These are phyloP conservation scores for Penicillium vulpinum DNA, from an alignment of 2,329 filamentous ascomycete species.

Conservation along the genomic window DNA sequence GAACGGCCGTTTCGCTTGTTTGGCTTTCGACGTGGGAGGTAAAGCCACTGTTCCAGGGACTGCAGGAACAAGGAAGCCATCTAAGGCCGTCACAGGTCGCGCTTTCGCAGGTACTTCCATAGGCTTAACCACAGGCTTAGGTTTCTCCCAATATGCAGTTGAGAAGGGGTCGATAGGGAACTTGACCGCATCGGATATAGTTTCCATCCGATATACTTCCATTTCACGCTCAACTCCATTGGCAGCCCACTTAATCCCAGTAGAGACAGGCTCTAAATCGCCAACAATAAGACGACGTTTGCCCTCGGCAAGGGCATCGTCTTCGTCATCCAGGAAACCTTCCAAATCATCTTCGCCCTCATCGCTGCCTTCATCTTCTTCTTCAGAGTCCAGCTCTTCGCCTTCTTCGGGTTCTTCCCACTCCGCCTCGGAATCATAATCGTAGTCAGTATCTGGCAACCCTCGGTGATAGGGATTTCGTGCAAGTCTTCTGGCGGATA, in stretches of 20 bases:
- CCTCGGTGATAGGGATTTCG: constrained; percentile 56
- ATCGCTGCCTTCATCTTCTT: constrained; percentile 61
- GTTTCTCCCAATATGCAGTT: constrained; percentile 69
- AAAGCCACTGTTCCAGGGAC: constrained; percentile 9
- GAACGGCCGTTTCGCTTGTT: constrained; percentile 49
- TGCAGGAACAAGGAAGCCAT: constrained; percentile 23
- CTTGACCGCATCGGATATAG: constrained; percentile 59
- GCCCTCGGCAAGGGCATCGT: constrained; percentile 60
- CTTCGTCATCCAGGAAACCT: constrained; percentile 84
- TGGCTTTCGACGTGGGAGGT: constrained; percentile 28
- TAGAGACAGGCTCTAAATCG: constrained; percentile 73
- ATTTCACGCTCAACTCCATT: constrained; percentile 51
- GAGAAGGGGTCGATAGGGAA: constrained; percentile 83
- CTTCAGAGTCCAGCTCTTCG: constrained; percentile 65
- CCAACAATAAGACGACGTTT: constrained; percentile 61
- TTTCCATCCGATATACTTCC: constrained; percentile 69
- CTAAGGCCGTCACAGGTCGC: constrained; percentile 17
- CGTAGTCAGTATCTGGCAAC: constrained; percentile 60
- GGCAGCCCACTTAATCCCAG: constrained; percentile 80
- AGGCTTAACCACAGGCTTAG: constrained; percentile 30
- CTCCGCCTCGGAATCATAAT: constrained; percentile 66
- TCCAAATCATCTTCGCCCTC: constrained; percentile 83
- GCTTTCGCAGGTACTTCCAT: constrained; percentile 16
- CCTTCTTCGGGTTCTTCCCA: constrained; percentile 72
- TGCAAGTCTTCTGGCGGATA: constrained; percentile 48